Evolutionary conservation across 208 protist species (phyloP), one percentile per base, ranked within the genome.

Genomic region (Leptomonas seymouri): DNA sequence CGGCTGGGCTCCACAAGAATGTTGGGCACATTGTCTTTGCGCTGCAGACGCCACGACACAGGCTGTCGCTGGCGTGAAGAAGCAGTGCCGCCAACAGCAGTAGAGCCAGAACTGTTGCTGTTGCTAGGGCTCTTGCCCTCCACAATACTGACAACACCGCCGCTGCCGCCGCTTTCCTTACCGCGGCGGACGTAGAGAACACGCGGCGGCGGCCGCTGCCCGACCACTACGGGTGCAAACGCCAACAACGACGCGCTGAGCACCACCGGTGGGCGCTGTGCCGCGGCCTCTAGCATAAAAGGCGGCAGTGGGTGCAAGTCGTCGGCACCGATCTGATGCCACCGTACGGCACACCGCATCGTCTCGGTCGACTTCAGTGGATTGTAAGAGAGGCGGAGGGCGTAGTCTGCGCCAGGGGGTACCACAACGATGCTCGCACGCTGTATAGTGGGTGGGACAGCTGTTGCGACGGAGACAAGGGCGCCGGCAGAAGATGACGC

Each of bases 291-390:
- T 56, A 95, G 66, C 34, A 81, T 80, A 39, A 95, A 82, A 15
- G 86, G 86, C 41, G 81, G 80, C 42, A 95, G 79, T 31, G 80
- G 82, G 61, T 95, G 82, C 25, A 77, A 51, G 54, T 87, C 84
- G 63, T 88, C 84, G 3, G 85, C 78, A n/a, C 90, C 90, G 49
- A 95, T 57, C 62, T 93, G 90, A 21, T 74, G 67, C 90, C 86
- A 93, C 5, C 65, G 65, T 36, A 89, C 81, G 46, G 86, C 83
- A 49, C 84, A 82, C 12, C 67, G 49, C 23, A 58, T 41, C 41
- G 41, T 42, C n/a, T 50, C 55, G 34, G 67, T n/a, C 31, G 71
- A 60, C 21, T 60, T 58, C 48, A 25, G 31, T 20, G 51, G 71
- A 41, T 67, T 58, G 63, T 66, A 70, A 50, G 55, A 74, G 30